Conservation (phyloP, 305 asterid species). For the Fraxinus nigra region DNA sequence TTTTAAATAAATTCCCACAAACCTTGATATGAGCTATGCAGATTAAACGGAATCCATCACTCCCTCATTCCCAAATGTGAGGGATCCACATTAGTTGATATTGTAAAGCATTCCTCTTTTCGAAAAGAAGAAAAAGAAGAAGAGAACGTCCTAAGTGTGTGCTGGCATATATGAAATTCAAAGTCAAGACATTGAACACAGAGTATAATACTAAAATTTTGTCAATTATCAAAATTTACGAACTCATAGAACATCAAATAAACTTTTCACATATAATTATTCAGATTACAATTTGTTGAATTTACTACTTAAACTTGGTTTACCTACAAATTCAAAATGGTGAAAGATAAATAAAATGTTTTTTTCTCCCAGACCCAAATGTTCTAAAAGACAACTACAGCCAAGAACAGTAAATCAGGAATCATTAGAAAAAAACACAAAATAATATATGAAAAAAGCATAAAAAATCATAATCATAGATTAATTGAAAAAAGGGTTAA, state of each 20-base stretch:
- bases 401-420: not conserved
- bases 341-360: not conserved
- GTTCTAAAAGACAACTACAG: not conserved
- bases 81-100: not conserved
- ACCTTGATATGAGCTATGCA: not conserved
- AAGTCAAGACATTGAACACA: not conserved
- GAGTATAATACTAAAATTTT: not conserved
- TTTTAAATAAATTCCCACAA: not conserved
- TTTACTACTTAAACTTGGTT: not conserved
- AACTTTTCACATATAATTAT: not conserved
- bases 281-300: not conserved
- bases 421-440: not conserved
- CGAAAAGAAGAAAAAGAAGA: not conserved
- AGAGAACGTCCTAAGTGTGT: not conserved
- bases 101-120: not conserved
- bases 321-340: not conserved
- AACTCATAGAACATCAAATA: not conserved
- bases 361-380: not conserved
- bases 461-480: not conserved
- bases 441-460: not conserved
- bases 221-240: not conserved
- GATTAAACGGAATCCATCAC: not conserved
- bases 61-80: not conserved
- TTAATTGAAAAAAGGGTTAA: not conserved
- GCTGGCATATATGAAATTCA: not conserved